Conservation (phyloP, 1,284 basidiomycete genomes). For the Jaminaea rosea region DNA sequence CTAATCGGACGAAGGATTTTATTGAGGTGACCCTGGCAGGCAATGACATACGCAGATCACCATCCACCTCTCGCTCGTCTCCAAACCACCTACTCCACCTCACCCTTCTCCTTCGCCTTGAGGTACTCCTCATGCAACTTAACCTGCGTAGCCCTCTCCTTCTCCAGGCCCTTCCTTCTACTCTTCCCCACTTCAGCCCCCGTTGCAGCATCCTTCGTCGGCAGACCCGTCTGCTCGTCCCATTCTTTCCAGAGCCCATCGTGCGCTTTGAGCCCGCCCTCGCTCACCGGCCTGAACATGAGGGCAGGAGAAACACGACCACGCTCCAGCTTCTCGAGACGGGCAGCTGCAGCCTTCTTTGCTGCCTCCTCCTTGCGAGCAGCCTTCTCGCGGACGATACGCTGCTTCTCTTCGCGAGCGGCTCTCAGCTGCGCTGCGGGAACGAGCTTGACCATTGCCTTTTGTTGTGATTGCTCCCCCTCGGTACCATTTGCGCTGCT, state of each 20-base stretch:
- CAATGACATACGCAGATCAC: too few species aligned
- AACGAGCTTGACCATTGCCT: slow-evolving; percentile 75
- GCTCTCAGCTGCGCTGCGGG: slow-evolving; percentile 71
- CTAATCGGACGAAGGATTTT: background rate
- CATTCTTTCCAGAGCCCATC: slow-evolving; percentile 62
- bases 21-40: too few species aligned
- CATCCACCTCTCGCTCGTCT: too few species aligned
- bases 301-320: slow-evolving; percentile 66
- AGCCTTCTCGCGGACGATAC: slow-evolving; percentile 63
- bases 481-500: background rate
- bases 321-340: slow-evolving; percentile 70
- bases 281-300: slow-evolving; percentile 58
- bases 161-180: slow-evolving; percentile 67
- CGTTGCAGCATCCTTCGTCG: slow-evolving; percentile 64
- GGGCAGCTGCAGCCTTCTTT: slow-evolving; percentile 65
- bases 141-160: slow-evolving; percentile 64
- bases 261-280: background rate
- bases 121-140: slow-evolving; percentile 41
- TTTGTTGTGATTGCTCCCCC: too few species aligned
- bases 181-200: slow-evolving; percentile 81
- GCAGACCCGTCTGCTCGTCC: slow-evolving; percentile 75
- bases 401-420: slow-evolving; percentile 82
- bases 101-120: slow-evolving; percentile 29
- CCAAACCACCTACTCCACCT: slow-evolving; percentile 31
- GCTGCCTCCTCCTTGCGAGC: slow-evolving; percentile 68